phyloP scores from a whole-genome alignment of 257 asterid species.

The Penstemon barbatus region DNA sequence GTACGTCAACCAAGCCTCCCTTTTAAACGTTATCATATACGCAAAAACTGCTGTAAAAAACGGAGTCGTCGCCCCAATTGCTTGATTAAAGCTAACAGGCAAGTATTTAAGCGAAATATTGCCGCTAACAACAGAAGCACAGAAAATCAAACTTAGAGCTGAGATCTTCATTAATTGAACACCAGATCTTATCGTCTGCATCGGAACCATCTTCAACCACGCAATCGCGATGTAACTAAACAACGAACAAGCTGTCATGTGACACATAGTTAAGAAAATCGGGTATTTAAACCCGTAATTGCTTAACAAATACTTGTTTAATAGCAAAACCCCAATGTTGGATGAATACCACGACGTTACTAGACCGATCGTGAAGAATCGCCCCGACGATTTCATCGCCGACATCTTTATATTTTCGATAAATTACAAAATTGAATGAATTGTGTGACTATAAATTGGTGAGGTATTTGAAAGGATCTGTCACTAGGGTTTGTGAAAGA shows the following conservation, averaged over 20 bases:
- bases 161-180: conserved; percentile 82
- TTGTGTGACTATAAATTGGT: too few species aligned
- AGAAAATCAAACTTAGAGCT: conserved; percentile 73
- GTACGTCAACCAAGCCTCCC: conserved; percentile 84
- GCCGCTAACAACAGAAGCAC: conserved; percentile 84
- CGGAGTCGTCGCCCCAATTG: conserved; percentile 88
- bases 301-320: conserved; percentile 80
- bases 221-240: conserved; percentile 88
- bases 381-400: conserved; percentile 52
- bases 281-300: conserved; percentile 94
- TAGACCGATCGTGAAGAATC: conserved; percentile 70
- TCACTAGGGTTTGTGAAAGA: not conserved
- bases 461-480: not conserved
- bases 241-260: conserved; percentile 86
- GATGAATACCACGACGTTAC: conserved; percentile 86
- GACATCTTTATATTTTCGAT: conserved; percentile 30
- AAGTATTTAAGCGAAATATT: conserved; percentile 74
- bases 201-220: conserved; percentile 87
- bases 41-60: conserved; percentile 86
- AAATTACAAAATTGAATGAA: not conserved
- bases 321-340: conserved; percentile 77
- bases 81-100: conserved; percentile 91
- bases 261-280: conserved; percentile 84
- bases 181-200: conserved; percentile 88
- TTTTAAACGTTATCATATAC: conserved; percentile 64